phyloP scores from a whole-genome alignment of 2,329 filamentous ascomycete species.

The Thermothelomyces thermophilus region DNA sequence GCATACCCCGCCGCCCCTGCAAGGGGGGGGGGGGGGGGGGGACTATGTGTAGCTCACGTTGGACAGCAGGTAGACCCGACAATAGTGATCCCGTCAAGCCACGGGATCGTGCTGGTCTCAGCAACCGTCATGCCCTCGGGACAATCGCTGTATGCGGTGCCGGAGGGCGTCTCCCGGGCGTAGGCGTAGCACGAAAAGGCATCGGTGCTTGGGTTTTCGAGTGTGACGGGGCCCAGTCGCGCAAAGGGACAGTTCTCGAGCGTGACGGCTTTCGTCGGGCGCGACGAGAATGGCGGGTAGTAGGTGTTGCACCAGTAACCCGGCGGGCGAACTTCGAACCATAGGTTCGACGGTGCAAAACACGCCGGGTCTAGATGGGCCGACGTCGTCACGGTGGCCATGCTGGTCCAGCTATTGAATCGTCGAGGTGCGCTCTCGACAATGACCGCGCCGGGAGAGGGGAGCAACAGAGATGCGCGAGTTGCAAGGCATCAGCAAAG shows the following conservation, averaged over 20 bases:
- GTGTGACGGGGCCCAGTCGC: neutral
- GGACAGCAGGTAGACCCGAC: neutral
- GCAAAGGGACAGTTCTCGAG: neutral
- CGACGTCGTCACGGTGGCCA: neutral
- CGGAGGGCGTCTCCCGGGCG: neutral
- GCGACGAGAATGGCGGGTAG: neutral
- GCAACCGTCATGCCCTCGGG: neutral
- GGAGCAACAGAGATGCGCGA: too few relatives aligned
- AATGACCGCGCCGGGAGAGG: too few relatives aligned
- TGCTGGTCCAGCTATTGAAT: neutral
- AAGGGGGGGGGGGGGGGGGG: too few relatives aligned
- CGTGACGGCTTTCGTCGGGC: neutral
- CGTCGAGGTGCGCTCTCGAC: neutral
- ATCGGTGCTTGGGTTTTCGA: neutral
- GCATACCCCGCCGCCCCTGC: too few relatives aligned
- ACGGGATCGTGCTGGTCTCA: neutral
- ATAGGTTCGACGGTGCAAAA: neutral
- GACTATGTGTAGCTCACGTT: neutral
- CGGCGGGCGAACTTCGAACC: neutral
- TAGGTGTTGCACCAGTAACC: neutral
- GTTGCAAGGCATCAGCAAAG: too few relatives aligned
- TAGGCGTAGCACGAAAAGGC: neutral
- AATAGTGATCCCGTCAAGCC: neutral
- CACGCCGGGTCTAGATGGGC: neutral
- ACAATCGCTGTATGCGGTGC: neutral